These are phyloP conservation scores for Juncus inflexus DNA, from an alignment of 176 grass and related monocot species.

Conservation along the genomic window DNA sequence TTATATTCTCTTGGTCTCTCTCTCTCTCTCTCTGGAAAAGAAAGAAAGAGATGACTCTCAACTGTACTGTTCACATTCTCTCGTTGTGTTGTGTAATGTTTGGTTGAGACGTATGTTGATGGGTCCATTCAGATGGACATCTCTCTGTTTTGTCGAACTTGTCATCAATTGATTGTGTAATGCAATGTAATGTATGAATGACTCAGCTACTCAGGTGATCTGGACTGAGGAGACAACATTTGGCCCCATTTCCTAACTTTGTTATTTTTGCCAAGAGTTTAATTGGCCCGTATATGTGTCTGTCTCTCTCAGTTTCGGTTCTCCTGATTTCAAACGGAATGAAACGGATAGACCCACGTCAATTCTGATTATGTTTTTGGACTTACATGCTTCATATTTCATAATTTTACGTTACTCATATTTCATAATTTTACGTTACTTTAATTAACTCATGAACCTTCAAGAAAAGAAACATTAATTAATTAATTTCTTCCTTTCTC, in stretches of 20 bases:
- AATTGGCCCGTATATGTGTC: too few species aligned
- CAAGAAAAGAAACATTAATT: too few species aligned
- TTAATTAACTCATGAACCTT: too few species aligned
- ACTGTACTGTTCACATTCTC: constrained; percentile 12
- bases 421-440: too few species aligned
- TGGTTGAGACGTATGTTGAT: constrained; percentile 2
- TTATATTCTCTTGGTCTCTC: constrained; percentile 33
- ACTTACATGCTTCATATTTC: too few species aligned
- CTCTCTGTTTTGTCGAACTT: neutral
- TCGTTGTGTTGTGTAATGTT: neutral
- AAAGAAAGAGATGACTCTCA: constrained; percentile 11
- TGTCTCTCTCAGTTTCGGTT: too few species aligned
- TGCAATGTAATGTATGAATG: neutral
- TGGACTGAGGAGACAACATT: constrained; percentile 24
- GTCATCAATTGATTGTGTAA: constrained; percentile 10
- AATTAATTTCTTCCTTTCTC: too few species aligned
- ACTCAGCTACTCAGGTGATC: neutral
- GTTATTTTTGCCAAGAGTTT: too few species aligned
- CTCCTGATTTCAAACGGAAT: neutral
- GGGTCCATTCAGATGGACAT: neutral
- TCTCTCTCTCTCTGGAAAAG: constrained; percentile 5
- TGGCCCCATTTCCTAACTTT: constrained; percentile 19
- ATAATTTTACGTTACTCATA: too few species aligned
- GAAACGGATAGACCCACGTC: constrained; percentile 22
- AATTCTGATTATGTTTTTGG: too few species aligned